Percentiles rank a stretch among this genome's conserved stretches.
Evolutionary conservation across 768 basidiomycete species (phyloP).

Genomic region (Lactarius akahatsu): DNA sequence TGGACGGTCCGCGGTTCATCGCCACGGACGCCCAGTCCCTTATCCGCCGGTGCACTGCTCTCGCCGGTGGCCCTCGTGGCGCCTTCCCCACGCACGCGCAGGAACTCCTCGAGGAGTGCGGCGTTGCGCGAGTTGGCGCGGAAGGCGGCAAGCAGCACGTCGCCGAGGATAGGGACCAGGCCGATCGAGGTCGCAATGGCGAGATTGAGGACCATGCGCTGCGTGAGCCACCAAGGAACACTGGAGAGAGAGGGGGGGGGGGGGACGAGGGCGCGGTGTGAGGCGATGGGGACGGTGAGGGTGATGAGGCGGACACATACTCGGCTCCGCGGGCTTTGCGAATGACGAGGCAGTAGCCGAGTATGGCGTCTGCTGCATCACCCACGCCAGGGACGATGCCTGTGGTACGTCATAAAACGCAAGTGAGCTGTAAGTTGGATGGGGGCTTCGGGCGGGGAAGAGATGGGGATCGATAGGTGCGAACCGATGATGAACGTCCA

Average conservation of each 20-base stretch:
- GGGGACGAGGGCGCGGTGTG: not conserved
- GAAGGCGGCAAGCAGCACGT: slow-evolving; percentile 70
- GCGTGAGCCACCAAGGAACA: slow-evolving; percentile 61
- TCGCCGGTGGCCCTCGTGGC: not conserved
- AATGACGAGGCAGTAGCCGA: slow-evolving; percentile 78
- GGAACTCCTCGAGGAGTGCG: slow-evolving; percentile 77
- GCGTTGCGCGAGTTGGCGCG: slow-evolving; percentile 93
- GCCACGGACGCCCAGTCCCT: not conserved
- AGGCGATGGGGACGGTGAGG: not conserved
- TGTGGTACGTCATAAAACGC: slow-evolving; percentile 14
- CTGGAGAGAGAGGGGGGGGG: slow-evolving; percentile 27
- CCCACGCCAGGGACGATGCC: slow-evolving; percentile 71
- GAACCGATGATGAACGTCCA: slow-evolving; percentile 75
- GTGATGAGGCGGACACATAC: slow-evolving; percentile 35
- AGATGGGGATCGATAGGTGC: slow-evolving; percentile 19
- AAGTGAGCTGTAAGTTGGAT: not conserved
- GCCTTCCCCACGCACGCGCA: slow-evolving; percentile 61
- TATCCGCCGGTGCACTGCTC: not conserved
- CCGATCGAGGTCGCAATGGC: slow-evolving; percentile 65
- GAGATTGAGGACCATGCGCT: slow-evolving; percentile 77
- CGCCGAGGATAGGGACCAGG: slow-evolving; percentile 70
- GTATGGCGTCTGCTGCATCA: slow-evolving; percentile 56
- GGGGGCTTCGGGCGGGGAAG: not conserved
- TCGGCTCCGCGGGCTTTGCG: slow-evolving; percentile 75
- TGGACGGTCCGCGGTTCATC: not conserved